phyloP scores from a whole-genome alignment of 768 basidiomycete genomes.

The Amanita pseudoporphyria region DNA sequence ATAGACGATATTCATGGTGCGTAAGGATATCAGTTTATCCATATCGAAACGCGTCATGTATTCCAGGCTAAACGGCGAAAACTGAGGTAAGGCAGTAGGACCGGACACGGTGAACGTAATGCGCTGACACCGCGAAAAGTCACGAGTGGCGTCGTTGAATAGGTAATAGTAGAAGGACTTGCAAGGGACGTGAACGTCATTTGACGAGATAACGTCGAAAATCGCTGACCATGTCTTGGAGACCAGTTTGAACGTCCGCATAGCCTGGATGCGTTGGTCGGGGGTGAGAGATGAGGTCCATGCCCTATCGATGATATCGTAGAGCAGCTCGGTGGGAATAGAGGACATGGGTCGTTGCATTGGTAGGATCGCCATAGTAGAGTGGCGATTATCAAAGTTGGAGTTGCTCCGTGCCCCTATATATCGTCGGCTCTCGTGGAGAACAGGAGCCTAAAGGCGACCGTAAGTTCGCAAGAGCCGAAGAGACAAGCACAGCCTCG shows the following conservation, averaged over 20 bases:
- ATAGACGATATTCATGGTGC: background rate
- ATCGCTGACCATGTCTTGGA: slow-evolving; percentile 1
- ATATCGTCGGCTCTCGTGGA: background rate
- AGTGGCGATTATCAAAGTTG: too few species aligned
- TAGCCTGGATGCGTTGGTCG: background rate
- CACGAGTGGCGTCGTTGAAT: background rate
- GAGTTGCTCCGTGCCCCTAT: background rate
- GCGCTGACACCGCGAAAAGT: background rate
- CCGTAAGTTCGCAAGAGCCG: background rate
- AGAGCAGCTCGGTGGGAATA: slow-evolving; percentile 5
- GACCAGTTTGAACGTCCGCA: background rate
- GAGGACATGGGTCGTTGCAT: background rate
- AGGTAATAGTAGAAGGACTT: slow-evolving; percentile 4
- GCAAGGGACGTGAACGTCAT: slow-evolving; percentile 5
- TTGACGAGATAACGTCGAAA: background rate
- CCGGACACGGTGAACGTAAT: slow-evolving; percentile 3
- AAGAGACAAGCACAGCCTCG: background rate
- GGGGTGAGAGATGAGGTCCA: background rate
- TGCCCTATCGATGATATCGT: background rate
- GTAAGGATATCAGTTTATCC: background rate
- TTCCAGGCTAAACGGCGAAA: background rate
- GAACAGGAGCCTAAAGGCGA: background rate
- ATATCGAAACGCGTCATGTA: slow-evolving; percentile 1
- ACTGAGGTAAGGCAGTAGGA: too few species aligned
- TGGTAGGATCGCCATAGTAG: background rate